Conservation (phyloP, 192 early-diverging fungal species). For the Coemansia sp. region DNA sequence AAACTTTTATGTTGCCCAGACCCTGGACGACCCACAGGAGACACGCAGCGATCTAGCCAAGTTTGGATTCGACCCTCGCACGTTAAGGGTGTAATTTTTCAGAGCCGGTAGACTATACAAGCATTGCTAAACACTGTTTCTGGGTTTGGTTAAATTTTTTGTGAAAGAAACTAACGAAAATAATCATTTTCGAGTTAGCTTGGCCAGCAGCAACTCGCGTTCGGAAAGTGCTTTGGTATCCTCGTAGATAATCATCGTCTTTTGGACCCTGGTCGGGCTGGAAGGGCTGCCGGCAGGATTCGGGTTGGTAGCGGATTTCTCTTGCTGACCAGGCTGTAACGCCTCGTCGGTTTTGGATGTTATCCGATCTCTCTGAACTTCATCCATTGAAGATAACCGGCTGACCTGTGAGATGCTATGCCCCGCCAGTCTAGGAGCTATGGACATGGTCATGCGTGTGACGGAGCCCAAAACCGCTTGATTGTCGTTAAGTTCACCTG, state of each 20-base stretch:
- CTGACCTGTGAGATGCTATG: no score
- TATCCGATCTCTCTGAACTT: neutral
- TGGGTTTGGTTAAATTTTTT: neutral
- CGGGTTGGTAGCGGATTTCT: no score
- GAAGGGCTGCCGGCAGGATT: neutral
- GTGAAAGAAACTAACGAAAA: neutral
- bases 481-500: neutral
- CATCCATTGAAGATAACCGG: neutral
- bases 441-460: no score
- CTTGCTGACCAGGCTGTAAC: neutral
- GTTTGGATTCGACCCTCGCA: slow-evolving; percentile 43
- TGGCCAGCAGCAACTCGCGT: slow-evolving; percentile 34
- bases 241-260: slow-evolving; percentile 41
- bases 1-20: slow-evolving; percentile 42
- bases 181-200: slow-evolving; percentile 8
- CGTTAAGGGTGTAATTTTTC: slow-evolving; percentile 17
- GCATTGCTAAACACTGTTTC: neutral
- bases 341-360: neutral
- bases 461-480: neutral
- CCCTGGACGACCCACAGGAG: slow-evolving; percentile 46
- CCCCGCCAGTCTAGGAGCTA: no score
- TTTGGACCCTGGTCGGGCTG: slow-evolving; percentile 14
- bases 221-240: slow-evolving; percentile 38
- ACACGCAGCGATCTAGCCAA: slow-evolving; percentile 46
- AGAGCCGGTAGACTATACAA: neutral